Conservation (phyloP, 1,284 basidiomycete species). For the Boletus semigastroideus region DNA sequence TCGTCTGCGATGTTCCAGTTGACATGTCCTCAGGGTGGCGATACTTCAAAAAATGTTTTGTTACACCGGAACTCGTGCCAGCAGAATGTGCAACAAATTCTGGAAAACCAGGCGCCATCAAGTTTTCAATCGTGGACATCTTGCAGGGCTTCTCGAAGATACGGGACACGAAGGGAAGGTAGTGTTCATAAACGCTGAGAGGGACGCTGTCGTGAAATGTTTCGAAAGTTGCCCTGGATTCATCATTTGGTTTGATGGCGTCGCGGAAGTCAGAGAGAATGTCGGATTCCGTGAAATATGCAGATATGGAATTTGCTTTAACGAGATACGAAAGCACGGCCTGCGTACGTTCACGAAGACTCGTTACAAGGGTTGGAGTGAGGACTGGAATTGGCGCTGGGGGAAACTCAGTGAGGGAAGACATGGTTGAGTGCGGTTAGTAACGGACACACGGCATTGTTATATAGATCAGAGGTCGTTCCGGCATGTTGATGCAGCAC, state of each 20-base stretch:
- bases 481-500: too few relatives aligned
- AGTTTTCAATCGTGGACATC: slow-evolving; percentile 17
- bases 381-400: slow-evolving; percentile 13
- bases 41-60: slow-evolving; percentile 26
- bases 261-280: slow-evolving; percentile 15
- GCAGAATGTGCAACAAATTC: slow-evolving; percentile 23
- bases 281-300: slow-evolving; percentile 18
- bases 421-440: slow-evolving; percentile 7
- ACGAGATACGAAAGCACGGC: slow-evolving; percentile 24
- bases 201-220: slow-evolving; percentile 20
- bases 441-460: too few relatives aligned
- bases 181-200: slow-evolving; percentile 20
- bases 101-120: slow-evolving; percentile 26
- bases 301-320: slow-evolving; percentile 18
- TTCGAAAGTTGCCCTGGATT: slow-evolving; percentile 5
- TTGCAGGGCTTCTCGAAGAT: slow-evolving; percentile 22
- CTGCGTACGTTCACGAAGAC: slow-evolving; percentile 21
- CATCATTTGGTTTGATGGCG: neutral
- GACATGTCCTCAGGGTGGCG: slow-evolving; percentile 25
- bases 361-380: slow-evolving; percentile 13
- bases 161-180: slow-evolving; percentile 23
- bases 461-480: too few relatives aligned
- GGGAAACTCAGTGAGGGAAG: slow-evolving; percentile 11
- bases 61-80: slow-evolving; percentile 20
- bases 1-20: slow-evolving; percentile 9